Percentiles rank a stretch among this genome's conserved stretches.
Evolutionary conservation across 495 filamentous ascomycete genomes (phyloP).

Genomic region (Neurospora sp.): DNA sequence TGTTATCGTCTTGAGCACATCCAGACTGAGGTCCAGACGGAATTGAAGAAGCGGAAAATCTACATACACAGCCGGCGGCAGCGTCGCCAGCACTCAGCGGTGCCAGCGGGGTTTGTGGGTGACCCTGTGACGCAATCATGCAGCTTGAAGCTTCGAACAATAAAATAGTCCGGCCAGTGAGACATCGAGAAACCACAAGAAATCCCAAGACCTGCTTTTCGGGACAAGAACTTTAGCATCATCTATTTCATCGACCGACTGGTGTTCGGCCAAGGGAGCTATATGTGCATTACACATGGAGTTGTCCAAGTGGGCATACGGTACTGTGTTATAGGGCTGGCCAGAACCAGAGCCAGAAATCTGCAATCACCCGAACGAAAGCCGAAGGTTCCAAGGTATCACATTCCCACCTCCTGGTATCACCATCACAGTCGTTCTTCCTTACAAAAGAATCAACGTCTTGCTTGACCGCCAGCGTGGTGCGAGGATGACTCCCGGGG

Average conservation of each 20-base stretch:
- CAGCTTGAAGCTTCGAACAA: background rate
- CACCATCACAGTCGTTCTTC: background rate
- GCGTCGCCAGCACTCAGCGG: background rate
- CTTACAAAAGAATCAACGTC: background rate
- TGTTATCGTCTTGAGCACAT: background rate
- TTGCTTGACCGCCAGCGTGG: background rate
- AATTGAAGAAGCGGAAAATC: background rate
- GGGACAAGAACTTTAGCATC: background rate
- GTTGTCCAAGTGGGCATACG: background rate
- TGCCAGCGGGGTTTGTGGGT: background rate
- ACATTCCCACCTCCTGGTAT: background rate
- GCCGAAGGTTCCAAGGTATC: background rate
- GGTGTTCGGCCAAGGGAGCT: background rate
- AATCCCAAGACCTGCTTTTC: background rate
- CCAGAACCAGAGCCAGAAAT: background rate
- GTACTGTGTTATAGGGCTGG: background rate
- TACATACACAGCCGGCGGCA: background rate
- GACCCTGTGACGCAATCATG: background rate
- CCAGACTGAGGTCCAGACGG: background rate
- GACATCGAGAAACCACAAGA: background rate
- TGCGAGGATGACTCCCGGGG: background rate
- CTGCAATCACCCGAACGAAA: background rate
- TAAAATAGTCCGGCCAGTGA: background rate
- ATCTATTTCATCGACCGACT: background rate
- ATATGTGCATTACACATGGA: background rate